Percentiles rank a stretch among this genome's conserved stretches.
These are phyloP conservation scores for Ceratobasidium sp. DNA, from an alignment of 1,284 basidiomycete genomes.

Conservation along the genomic window DNA sequence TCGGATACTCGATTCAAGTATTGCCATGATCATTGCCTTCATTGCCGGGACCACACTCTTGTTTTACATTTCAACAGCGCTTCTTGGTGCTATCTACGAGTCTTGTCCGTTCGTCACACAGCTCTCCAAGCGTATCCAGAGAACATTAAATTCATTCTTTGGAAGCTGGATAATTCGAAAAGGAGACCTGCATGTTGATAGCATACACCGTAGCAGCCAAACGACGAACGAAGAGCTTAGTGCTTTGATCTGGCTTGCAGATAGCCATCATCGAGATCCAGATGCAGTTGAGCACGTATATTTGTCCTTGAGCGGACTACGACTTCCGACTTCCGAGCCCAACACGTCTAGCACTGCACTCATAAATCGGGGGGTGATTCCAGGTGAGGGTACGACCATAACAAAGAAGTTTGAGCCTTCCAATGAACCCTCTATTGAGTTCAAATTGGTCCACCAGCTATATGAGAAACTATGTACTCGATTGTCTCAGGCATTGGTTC, in stretches of 20 bases:
- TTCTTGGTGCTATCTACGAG: background rate
- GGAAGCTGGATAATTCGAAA: no score
- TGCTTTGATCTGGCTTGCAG: background rate
- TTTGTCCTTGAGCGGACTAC: background rate
- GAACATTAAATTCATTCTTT: background rate
- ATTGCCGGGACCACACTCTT: background rate
- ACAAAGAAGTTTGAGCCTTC: background rate
- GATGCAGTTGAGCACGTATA: constrained; percentile 1
- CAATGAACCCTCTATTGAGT: background rate
- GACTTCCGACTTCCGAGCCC: background rate
- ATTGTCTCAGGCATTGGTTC: background rate
- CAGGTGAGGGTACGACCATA: background rate
- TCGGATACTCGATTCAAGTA: background rate
- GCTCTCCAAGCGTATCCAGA: background rate
- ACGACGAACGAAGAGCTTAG: background rate
- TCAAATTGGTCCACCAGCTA: background rate
- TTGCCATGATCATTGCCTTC: background rate
- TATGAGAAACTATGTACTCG: background rate
- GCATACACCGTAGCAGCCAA: background rate
- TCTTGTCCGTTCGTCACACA: constrained; percentile 4
- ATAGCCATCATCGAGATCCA: background rate
- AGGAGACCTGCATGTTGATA: no score
- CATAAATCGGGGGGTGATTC: background rate
- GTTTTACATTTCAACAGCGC: background rate
- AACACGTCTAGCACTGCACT: background rate